These are phyloP conservation scores for Rhizophora apiculata DNA, from an alignment of 345 rosid species.

Conservation along the genomic window DNA sequence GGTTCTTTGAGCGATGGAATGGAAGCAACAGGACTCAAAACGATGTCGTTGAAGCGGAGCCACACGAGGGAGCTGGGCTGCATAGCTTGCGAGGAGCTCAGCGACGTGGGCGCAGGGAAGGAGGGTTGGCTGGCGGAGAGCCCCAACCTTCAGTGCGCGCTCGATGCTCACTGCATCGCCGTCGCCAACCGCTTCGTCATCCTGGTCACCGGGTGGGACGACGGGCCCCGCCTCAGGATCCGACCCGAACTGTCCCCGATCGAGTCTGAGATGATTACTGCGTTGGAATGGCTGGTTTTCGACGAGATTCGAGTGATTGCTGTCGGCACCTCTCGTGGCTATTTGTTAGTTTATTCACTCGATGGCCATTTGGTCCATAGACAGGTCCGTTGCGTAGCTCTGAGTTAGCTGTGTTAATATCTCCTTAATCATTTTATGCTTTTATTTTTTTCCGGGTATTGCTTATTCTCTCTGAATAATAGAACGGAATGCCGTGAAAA, in stretches of 20 bases:
- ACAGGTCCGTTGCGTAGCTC: constrained; percentile 43
- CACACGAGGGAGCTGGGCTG: constrained; percentile 80
- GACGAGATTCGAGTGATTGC: constrained; percentile 66
- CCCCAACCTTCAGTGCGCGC: constrained; percentile 62
- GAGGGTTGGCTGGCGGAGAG: constrained; percentile 85
- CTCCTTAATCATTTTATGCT: not conserved
- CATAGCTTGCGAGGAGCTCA: constrained; percentile 75
- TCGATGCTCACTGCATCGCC: constrained; percentile 67
- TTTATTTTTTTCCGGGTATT: too few relatives aligned
- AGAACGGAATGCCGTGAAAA: too few relatives aligned
- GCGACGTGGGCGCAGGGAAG: constrained; percentile 83
- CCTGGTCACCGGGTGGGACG: constrained; percentile 67
- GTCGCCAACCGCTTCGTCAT: constrained; percentile 56
- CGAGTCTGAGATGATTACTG: constrained; percentile 61
- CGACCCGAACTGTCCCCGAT: constrained; percentile 84
- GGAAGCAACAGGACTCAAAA: not conserved
- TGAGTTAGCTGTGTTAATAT: too few relatives aligned
- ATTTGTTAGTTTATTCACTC: constrained; percentile 63
- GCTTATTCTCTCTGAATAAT: too few relatives aligned
- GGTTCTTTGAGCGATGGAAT: too few relatives aligned
- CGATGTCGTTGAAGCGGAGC: constrained; percentile 39
- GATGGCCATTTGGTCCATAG: constrained; percentile 70
- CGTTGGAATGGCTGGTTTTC: constrained; percentile 81
- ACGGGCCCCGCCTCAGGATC: constrained; percentile 67
- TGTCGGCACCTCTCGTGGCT: constrained; percentile 80